Evolutionary conservation across 2,329 filamentous ascomycete genomes (phyloP), one percentile per base, ranked within the genome.

Genomic region (Thermoascus crustaceus): DNA sequence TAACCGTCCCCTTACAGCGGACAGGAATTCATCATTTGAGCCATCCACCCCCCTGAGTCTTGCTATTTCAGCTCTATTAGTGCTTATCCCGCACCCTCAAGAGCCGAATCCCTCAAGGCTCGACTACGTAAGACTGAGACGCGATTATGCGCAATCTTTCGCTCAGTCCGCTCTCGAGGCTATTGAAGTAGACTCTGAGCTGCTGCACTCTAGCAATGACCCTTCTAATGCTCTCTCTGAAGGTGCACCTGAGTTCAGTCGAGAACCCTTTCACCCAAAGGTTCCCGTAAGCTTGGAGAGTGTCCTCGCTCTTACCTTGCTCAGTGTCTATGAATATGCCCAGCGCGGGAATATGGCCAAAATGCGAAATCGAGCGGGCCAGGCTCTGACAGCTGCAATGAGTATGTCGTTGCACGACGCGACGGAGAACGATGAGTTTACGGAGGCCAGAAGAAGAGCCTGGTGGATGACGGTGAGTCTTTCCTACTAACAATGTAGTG

Each of bases 281-380:
- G 22, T 48, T n/a, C 53, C 54, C 2, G 34, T 52, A 7, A 39
- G 40, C 17, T 17, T 55, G n/a, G 54, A 58, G 38, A 41, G 42
- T 10, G 37, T 58, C 3, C 29, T 55, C 4, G 45, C 54, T n/a
- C 36, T 57, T 8, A 37, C 44, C 5, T 23, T 57, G 9, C 39
- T 57, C 5, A 48, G 48, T 23, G 43, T 52, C 10, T 57, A 56
- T 34, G 54, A 57, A 27, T 57, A 57, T 39, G 43, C 44, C 3
- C 54, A 57, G 25, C 43, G 50, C 4, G 54, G 53, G 1, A 53
- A 54, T 34, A 43, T 55, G 3, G 40, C 44, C 5, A 50, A 52
- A 27, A 55, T 56, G 51, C 44, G 47, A 4, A 48, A 50, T 35
- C 45, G 53, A 14, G 51, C 52, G 4, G 45, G 47, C 9, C 50